These are phyloP conservation scores for Aspergillus amoenus DNA, from an alignment of 2,329 filamentous ascomycete species.

Conservation along the genomic window DNA sequence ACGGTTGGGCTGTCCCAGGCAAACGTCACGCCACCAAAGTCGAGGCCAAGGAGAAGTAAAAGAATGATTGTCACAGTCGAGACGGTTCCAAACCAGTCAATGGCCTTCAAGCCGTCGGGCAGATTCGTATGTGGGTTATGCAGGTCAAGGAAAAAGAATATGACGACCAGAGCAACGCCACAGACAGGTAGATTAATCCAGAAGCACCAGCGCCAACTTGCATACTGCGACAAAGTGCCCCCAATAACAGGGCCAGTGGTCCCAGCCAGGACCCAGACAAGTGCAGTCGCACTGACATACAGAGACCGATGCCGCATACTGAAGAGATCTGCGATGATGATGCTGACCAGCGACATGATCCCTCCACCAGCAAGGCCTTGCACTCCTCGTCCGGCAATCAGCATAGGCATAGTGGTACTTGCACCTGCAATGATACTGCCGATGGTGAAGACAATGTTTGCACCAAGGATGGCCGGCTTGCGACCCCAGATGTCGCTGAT, in stretches of 20 bases:
- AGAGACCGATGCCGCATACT: conserved; percentile 48
- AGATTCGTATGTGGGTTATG: conserved; percentile 55
- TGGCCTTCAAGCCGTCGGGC: conserved; percentile 47
- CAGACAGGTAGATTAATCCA: conserved; percentile 53
- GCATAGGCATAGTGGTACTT: conserved; percentile 47
- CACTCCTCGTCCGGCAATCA: conserved; percentile 54
- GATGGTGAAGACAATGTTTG: conserved; percentile 48
- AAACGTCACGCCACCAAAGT: conserved; percentile 53
- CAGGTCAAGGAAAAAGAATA: conserved; percentile 51
- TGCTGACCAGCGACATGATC: conserved; percentile 51
- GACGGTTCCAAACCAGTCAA: conserved; percentile 55
- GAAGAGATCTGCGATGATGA: conserved; percentile 57
- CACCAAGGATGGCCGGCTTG: conserved; percentile 17
- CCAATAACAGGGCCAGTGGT: conserved; percentile 55
- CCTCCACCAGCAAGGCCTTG: conserved; percentile 56
- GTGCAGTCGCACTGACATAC: conserved; percentile 50
- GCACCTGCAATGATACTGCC: conserved; percentile 52
- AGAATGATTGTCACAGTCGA: conserved; percentile 50
- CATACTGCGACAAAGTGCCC: conserved; percentile 45
- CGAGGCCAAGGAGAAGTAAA: conserved; percentile 53
- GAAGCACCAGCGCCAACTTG: conserved; percentile 54
- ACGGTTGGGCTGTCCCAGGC: conserved; percentile 55
- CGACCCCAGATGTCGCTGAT: conserved; percentile 11
- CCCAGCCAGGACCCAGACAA: conserved; percentile 56
- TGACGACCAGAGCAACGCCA: conserved; percentile 42